phyloP scores from a whole-genome alignment of 768 basidiomycete genomes.

The Sarcodon aspratus region DNA sequence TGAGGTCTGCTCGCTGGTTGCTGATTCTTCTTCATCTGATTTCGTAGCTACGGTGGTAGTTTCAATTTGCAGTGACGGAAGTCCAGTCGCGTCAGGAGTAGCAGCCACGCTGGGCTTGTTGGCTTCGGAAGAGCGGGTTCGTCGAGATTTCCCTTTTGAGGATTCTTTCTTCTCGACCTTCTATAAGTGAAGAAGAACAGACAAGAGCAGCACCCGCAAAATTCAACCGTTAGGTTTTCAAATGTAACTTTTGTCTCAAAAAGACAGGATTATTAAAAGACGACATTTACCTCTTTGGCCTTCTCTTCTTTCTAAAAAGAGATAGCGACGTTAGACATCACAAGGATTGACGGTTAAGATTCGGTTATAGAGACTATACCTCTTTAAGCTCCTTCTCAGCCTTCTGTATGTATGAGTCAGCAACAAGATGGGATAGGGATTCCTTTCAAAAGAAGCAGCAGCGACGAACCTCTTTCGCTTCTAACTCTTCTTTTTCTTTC shows the following conservation, averaged over 20 bases:
- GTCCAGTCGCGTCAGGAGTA: background rate
- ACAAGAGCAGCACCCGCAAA: no score
- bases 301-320: constrained; percentile 11
- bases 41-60: background rate
- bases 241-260: no score
- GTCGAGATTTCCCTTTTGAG: no score
- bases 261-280: background rate
- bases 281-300: constrained; percentile 5
- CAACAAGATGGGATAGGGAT: constrained; percentile 7
- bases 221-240: no score
- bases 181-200: no score
- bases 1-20: constrained; percentile 3
- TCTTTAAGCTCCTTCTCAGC: constrained; percentile 36
- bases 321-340: constrained; percentile 7
- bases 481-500: constrained; percentile 51
- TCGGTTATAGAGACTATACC: constrained; percentile 13
- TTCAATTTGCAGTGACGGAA: background rate
- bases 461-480: constrained; percentile 39
- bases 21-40: constrained; percentile 1
- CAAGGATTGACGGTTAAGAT: background rate
- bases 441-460: background rate
- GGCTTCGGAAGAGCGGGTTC: background rate
- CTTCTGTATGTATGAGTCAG: constrained; percentile 16
- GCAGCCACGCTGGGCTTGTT: background rate
- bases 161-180: no score